Base-by-base conservation (phyloP, 2,329 filamentous ascomycete species). In the Colletotrichum sp. region DNA sequence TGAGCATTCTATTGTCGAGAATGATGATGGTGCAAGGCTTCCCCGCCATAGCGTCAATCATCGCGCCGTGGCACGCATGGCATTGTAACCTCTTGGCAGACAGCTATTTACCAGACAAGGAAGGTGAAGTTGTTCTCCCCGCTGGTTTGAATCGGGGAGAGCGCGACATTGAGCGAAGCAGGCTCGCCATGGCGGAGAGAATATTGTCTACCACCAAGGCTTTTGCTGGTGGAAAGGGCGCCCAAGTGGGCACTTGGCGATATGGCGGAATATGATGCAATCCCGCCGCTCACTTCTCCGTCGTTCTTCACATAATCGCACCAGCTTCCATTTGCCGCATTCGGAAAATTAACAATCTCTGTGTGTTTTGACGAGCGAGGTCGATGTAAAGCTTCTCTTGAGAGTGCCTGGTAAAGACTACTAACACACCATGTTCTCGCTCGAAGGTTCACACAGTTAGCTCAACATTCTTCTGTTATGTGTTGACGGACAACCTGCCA, bases 11-110 rank as follows among this genome's bases (percentile, higher is more conserved):
- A 10, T 26, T 4, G 8, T 26, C 32, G 5, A 21, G 12, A 4
- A 65, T 8, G 36, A 55, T 64, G 21, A 72, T 72, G 52, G 8
- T 68, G 63, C 62, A 36, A 72, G 26, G 60, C 21, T 16, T 68
- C 49, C 26, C 70, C 63, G 63, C 62, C 63, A 72, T 68, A 63
- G 62, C 63, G 70, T 72, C 34, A 67, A 59, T 9, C 26, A 60
- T 62, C 52, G 49, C 36, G 63, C n/a, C 70, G 63, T 68, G 63
- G 49, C 36, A 49, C 39, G 39, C 49, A 28, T 36, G 26, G 63
- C 32, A 24, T 6, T 62, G 63, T 24, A 60, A 68, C 63, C 49
- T 62, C 70, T 72, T 52, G 63, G 70, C 63, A 10, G 9, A 13
- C 24, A 68, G 70, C 62, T 68, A 3, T 9, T 59, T 60, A 26